These are phyloP conservation scores for Picea mariana DNA, from an alignment of 83 land plant genomes.

Conservation along the genomic window DNA sequence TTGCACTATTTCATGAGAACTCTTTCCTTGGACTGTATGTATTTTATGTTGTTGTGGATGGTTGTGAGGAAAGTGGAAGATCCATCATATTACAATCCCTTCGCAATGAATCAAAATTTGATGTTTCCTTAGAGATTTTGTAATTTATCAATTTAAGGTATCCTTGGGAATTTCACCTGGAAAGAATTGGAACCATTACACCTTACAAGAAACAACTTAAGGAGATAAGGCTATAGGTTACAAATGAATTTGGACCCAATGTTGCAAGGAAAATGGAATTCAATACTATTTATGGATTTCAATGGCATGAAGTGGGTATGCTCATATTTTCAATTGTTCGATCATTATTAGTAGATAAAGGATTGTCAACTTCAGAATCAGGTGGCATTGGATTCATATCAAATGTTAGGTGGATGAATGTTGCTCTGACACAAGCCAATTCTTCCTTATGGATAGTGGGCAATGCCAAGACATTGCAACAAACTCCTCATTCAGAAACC, in stretches of 20 bases:
- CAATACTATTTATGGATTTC: constrained; percentile 65
- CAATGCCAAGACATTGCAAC: constrained; percentile 70
- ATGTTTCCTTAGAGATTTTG: constrained; percentile 65
- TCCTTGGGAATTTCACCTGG: constrained; percentile 54
- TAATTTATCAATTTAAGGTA: constrained; percentile 66
- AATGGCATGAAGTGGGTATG: too few relatives aligned
- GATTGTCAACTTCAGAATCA: constrained; percentile 16
- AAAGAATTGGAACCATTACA: constrained; percentile 77
- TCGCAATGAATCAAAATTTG: constrained; percentile 77
- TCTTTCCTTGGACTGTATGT: constrained; percentile 69
- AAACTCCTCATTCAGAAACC: constrained; percentile 49
- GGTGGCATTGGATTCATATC: constrained; percentile 90
- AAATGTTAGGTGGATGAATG: constrained; percentile 92
- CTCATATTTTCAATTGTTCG: constrained; percentile 88
- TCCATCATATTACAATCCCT: constrained; percentile 60
- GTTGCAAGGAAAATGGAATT: constrained; percentile 66
- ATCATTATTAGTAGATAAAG: constrained; percentile 36
- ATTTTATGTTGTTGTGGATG: constrained; percentile 21
- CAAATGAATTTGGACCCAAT: constrained; percentile 55
- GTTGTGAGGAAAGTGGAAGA: constrained; percentile 52
- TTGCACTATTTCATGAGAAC: constrained; percentile 76
- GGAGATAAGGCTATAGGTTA: constrained; percentile 58
- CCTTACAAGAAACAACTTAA: constrained; percentile 85
- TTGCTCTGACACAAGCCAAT: constrained; percentile 87
- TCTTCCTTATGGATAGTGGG: constrained; percentile 91